phyloP scores from a whole-genome alignment of 768 basidiomycete genomes.

The Trametes villosa region DNA sequence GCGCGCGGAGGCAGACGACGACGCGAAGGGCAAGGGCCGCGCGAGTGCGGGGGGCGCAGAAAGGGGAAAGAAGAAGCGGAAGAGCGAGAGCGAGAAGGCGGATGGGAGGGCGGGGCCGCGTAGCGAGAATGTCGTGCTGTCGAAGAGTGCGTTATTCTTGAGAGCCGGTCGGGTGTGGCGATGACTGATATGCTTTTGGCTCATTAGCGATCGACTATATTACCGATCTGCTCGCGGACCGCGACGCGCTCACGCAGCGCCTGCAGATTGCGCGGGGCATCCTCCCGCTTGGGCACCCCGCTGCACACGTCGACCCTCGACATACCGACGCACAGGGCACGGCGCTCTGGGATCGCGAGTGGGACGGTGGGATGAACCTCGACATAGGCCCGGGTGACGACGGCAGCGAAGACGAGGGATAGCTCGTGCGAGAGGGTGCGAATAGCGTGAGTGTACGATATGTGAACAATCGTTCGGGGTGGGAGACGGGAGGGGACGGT shows the following conservation, averaged over 20 bases:
- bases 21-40: constrained; percentile 30
- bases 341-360: constrained; percentile 81
- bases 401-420: constrained; percentile 28
- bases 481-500: neutral
- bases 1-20: constrained; percentile 20
- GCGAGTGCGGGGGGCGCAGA: constrained; percentile 27
- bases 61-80: constrained; percentile 30
- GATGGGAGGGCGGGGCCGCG: constrained; percentile 89
- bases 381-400: constrained; percentile 49
- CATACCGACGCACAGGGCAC: constrained; percentile 31
- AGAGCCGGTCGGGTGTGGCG: neutral
- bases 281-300: constrained; percentile 66
- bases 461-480: neutral
- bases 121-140: constrained; percentile 88
- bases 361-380: constrained; percentile 72
- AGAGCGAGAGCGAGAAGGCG: constrained; percentile 56
- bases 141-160: constrained; percentile 68
- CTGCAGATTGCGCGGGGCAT: constrained; percentile 60
- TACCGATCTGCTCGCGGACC: constrained; percentile 64
- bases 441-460: neutral
- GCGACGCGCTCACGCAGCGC: constrained; percentile 57
- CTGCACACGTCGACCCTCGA: constrained; percentile 40
- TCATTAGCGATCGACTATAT: constrained; percentile 84
- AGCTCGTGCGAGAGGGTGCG: neutral
- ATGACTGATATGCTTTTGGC: constrained; percentile 2